Conservation (phyloP, 305 asterid genomes). For the Solanum chacoense region DNA sequence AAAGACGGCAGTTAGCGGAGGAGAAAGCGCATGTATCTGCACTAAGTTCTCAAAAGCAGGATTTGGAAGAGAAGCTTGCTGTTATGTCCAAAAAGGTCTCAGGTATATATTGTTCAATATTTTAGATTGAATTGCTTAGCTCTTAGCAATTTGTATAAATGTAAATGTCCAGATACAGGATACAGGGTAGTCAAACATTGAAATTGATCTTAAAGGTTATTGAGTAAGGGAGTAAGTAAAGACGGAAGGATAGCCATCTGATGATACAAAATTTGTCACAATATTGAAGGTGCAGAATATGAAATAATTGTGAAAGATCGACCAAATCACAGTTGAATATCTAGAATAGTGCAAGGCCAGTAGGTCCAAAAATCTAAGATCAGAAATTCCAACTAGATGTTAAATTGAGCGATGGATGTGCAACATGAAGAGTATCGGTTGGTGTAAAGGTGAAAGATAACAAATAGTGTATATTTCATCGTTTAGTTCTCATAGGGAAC, state of each 20-base stretch:
- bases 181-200: not conserved
- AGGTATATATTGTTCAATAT: conserved; percentile 31
- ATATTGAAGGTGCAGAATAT: not conserved
- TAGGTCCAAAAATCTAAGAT: not conserved
- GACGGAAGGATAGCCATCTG: not conserved
- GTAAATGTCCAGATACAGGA: not conserved
- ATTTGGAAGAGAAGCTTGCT: conserved; percentile 75
- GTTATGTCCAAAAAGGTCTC: conserved; percentile 40
- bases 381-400: not conserved
- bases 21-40: conserved; percentile 57
- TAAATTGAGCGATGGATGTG: not conserved
- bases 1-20: conserved; percentile 53
- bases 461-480: not conserved
- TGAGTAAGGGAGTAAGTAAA: not conserved
- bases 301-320: not conserved
- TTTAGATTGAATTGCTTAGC: conserved; percentile 1
- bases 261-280: not conserved
- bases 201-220: not conserved
- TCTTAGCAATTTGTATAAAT: not conserved
- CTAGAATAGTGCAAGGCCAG: not conserved
- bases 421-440: not conserved
- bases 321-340: not conserved
- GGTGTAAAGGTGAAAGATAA: not conserved
- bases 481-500: not conserved
- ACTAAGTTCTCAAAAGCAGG: conserved; percentile 61